Percentiles rank a stretch among this genome's conserved stretches.
These are phyloP conservation scores for Pleoardoris graminearum DNA, from an alignment of 2,329 filamentous ascomycete species.

Conservation along the genomic window DNA sequence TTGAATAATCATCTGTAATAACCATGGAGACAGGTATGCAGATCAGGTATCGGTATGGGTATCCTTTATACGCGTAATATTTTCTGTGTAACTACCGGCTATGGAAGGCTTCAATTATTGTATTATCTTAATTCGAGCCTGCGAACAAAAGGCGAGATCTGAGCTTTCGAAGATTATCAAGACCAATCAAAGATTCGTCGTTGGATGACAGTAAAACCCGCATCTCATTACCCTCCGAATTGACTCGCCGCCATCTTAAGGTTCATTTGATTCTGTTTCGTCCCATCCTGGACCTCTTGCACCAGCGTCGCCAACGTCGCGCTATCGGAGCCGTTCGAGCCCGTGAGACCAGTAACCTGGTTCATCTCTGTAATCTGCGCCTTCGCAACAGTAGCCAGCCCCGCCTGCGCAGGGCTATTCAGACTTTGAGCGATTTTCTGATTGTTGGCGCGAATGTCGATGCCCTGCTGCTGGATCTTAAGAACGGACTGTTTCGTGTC, in stretches of 20 bases:
- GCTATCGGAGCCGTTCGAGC: conserved; percentile 3
- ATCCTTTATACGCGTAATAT: no score
- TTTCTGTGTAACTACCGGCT: no score
- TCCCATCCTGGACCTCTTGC: conserved; percentile 19
- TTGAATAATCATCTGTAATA: no score
- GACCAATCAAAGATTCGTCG: no score
- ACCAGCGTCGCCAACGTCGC: conserved; percentile 18
- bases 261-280: conserved; percentile 24
- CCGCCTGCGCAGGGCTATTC: conserved; percentile 18
- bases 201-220: no score
- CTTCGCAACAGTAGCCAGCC: conserved; percentile 19
- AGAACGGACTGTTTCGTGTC: conserved; percentile 12
- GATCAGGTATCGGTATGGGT: no score
- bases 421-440: conserved; percentile 24
- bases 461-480: conserved; percentile 20
- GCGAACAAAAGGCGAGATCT: no score
- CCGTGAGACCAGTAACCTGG: conserved; percentile 16
- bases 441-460: conserved; percentile 24
- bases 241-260: conserved; percentile 15
- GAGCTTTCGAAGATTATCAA: no score
- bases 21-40: no score
- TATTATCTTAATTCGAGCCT: no score
- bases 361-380: conserved; percentile 21
- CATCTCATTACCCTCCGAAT: not conserved
- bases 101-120: no score